Base-by-base conservation (phyloP, 148 eudicot genomes). In the Fagopyrum esculentum region DNA sequence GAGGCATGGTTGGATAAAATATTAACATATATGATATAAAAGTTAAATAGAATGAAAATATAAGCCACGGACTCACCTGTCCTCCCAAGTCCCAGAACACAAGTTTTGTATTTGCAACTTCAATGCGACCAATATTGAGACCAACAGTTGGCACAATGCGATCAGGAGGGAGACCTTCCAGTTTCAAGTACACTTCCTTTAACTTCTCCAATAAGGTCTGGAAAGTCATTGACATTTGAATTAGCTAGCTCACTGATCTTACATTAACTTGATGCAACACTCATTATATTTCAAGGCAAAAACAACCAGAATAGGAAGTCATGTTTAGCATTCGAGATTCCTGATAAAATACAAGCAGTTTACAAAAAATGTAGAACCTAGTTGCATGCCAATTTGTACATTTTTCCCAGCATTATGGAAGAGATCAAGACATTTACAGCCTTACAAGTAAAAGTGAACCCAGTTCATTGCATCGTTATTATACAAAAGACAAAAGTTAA, bases 31-130 rank as follows among this genome's bases (percentile, higher is more conserved):
- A 63, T 10, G 9, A 63, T 63, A 63, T 30, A 60, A 4, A 9
- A 60, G 68, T 10, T 4, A 26, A 10, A 60, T 40, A 60, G 15
- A 49, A 49, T 8, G 12, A 6, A 9, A 8, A 49, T 12, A 49
- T 13, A 29, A 10, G 43, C 8, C 4, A 64, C n/a, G 16, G 74
- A 79, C 78, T 78, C 80, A 95, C 99, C 99, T 95, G 99, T 79
- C 99, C 99, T 85, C 99, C 99, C 81, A 95, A 89, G 86, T 95
- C 98, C 98, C 98, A 94, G 77, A 94, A 91, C 63, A 94, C 93
- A 77, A 94, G 93, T 82, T 94, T 94, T 73, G 96, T 73, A 79
- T 88, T 94, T 77, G 90, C 86, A 52, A 86, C 93, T 91, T 94
- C 98, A 69, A 94, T 83, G 45, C 98, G 97, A 66, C 98, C 98